Evolutionary conservation across 257 asterid species (phyloP).

Genomic region (Jasminum sambac): DNA sequence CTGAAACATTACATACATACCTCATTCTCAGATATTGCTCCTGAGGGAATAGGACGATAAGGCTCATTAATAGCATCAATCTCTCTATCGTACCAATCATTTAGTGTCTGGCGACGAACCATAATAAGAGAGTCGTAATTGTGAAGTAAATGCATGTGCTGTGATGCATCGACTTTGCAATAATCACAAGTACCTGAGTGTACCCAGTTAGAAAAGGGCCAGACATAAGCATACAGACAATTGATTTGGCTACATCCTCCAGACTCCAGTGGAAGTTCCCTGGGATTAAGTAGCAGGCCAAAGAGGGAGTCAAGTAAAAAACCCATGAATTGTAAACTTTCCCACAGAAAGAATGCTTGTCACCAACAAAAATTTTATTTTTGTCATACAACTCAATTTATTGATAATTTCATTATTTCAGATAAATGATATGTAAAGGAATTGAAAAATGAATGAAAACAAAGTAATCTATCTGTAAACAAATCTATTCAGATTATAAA

Average conservation of each 20-base stretch:
- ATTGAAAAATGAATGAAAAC: not conserved
- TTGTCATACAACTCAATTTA: not conserved
- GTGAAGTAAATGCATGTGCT: constrained; percentile 22
- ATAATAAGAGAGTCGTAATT: constrained; percentile 19
- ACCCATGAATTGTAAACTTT: constrained; percentile 1
- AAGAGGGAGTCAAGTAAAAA: constrained; percentile 12
- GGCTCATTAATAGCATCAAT: constrained; percentile 96
- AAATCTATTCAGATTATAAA: constrained; percentile 1
- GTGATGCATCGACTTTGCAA: constrained; percentile 11
- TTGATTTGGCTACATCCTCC: constrained; percentile 85
- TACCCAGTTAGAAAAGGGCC: constrained; percentile 96
- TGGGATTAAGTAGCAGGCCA: constrained; percentile 21
- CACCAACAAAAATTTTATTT: not conserved
- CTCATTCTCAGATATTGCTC: constrained; percentile 81
- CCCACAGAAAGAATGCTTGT: not conserved
- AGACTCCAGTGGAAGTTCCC: constrained; percentile 89
- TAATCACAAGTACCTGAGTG: constrained; percentile 65
- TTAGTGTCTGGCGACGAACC: constrained; percentile 60
- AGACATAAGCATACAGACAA: constrained; percentile 91
- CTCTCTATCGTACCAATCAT: constrained; percentile 98
- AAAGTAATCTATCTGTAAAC: not conserved
- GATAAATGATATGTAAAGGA: not conserved
- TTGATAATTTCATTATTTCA: not conserved
- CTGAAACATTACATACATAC: constrained; percentile 46
- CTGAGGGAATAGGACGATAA: constrained; percentile 96